Evolutionary conservation across 352 stramenopile species (phyloP).

Genomic region (Globisporangium barbulae): DNA sequence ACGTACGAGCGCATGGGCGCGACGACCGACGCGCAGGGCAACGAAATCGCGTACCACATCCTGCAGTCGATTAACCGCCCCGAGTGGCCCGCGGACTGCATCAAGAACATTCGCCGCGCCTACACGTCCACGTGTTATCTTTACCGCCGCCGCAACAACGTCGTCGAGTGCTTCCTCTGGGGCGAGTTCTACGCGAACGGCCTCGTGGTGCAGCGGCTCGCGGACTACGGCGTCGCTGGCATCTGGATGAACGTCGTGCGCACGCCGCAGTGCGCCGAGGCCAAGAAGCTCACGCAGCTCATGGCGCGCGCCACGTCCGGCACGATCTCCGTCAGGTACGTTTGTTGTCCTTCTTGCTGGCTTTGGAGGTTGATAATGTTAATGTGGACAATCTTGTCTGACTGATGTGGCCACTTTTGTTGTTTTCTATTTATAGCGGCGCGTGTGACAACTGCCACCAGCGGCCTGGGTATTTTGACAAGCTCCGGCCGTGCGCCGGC

Average conservation of each 20-base stretch:
- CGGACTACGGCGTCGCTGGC: slow-evolving; percentile 24
- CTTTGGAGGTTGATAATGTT: no score
- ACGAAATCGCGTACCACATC: slow-evolving; percentile 21
- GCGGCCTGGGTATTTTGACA: slow-evolving; percentile 24
- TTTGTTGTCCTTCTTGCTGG: no score
- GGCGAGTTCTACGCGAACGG: slow-evolving; percentile 36
- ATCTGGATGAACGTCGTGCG: slow-evolving; percentile 21
- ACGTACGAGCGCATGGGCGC: slow-evolving; percentile 22
- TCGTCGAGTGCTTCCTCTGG: slow-evolving; percentile 38
- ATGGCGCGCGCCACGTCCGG: slow-evolving; percentile 14
- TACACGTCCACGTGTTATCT: slow-evolving; percentile 40
- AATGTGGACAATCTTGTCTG: no score
- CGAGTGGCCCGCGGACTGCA: slow-evolving; percentile 20
- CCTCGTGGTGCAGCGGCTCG: slow-evolving; percentile 14
- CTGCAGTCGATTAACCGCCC: slow-evolving; percentile 21
- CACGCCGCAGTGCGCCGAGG: slow-evolving; percentile 15
- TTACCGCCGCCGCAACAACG: slow-evolving; percentile 30
- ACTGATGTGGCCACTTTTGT: no score
- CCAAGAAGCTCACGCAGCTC: slow-evolving; percentile 11
- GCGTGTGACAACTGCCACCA: slow-evolving; percentile 31
- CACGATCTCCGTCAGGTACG: slow-evolving; percentile 4
- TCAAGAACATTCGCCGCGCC: slow-evolving; percentile 31
- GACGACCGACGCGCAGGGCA: slow-evolving; percentile 12
- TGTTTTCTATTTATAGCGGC: slow-evolving; percentile 1
- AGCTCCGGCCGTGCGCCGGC: slow-evolving; percentile 27